phyloP scores from a whole-genome alignment of 129 eudicot genomes.

The Scalesia atractyloides region DNA sequence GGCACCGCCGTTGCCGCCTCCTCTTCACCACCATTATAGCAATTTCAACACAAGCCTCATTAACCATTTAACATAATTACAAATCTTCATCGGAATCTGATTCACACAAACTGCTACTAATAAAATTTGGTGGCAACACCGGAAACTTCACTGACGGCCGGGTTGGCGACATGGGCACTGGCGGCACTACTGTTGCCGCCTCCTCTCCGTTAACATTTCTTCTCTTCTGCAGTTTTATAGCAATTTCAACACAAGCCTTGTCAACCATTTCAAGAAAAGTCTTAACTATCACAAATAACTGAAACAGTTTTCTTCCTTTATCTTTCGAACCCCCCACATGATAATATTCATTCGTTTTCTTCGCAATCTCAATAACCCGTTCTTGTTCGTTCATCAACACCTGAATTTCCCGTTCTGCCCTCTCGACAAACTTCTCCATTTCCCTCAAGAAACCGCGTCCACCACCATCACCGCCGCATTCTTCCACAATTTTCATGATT shows the following conservation, averaged over 20 bases:
- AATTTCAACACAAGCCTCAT: slow-evolving; percentile 80
- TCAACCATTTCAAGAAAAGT: slow-evolving; percentile 86
- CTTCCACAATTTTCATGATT: slow-evolving; percentile 42
- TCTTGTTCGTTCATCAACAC: slow-evolving; percentile 51
- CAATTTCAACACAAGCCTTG: slow-evolving; percentile 78
- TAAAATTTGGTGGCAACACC: slow-evolving; percentile 63
- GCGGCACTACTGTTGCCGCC: slow-evolving; percentile 32
- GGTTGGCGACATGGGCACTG: slow-evolving; percentile 51
- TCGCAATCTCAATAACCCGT: slow-evolving; percentile 67
- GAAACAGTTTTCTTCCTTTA: slow-evolving; percentile 61
- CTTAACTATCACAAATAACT: slow-evolving; percentile 71
- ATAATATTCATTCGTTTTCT: slow-evolving; percentile 73
- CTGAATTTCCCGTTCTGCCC: slow-evolving; percentile 60
- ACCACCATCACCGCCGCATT: slow-evolving; percentile 49
- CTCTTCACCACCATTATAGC: slow-evolving; percentile 36
- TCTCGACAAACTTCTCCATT: slow-evolving; percentile 66
- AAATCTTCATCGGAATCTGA: slow-evolving; percentile 49
- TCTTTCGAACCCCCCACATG: slow-evolving; percentile 73
- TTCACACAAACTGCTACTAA: slow-evolving; percentile 64
- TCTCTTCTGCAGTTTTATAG: slow-evolving; percentile 73
- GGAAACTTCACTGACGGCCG: slow-evolving; percentile 71
- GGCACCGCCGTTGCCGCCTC: slow-evolving; percentile 32
- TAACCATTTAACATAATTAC: slow-evolving; percentile 55
- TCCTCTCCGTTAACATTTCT: slow-evolving; percentile 29
- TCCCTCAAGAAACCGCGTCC: slow-evolving; percentile 62